Percentiles rank a stretch among this genome's conserved stretches.
phyloP scores from a whole-genome alignment of 106 monocot species.

The Acorus gramineus region DNA sequence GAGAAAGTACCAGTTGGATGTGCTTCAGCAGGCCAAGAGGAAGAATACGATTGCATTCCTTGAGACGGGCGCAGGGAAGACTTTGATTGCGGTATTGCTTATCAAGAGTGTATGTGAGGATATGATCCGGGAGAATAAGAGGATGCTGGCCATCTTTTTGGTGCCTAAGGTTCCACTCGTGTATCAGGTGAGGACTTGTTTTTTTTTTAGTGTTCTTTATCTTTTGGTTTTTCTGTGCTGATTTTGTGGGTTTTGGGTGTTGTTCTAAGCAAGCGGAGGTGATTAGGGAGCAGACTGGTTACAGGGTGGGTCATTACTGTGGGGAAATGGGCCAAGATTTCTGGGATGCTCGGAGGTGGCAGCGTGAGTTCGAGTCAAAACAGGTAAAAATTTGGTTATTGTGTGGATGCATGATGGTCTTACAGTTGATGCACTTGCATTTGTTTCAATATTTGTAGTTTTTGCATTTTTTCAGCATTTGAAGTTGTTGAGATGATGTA shows the following conservation, averaged over 20 bases:
- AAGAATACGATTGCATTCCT: constrained; percentile 94
- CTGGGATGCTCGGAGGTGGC: constrained; percentile 95
- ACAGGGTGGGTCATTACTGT: constrained; percentile 91
- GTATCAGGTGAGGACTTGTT: constrained; percentile 54
- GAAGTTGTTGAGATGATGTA: no score
- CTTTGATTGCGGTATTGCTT: constrained; percentile 80
- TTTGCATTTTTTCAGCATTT: no score
- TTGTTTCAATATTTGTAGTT: neutral
- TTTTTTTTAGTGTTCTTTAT: neutral
- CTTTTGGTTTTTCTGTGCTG: neutral
- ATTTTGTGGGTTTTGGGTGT: no score
- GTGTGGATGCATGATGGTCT: neutral
- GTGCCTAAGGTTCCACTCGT: constrained; percentile 98
- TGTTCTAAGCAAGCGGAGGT: constrained; percentile 85
- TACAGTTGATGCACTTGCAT: neutral
- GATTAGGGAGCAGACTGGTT: constrained; percentile 80
- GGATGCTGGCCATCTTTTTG: constrained; percentile 88
- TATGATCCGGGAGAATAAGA: constrained; percentile 57
- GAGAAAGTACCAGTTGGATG: constrained; percentile 90
- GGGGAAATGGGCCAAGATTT: constrained; percentile 99
- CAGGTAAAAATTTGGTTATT: constrained; percentile 29
- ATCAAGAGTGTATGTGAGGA: constrained; percentile 57
- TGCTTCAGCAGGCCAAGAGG: constrained; percentile 89
- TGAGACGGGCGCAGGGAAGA: constrained; percentile 98
- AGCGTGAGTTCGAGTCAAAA: constrained; percentile 87